Evolutionary conservation across 2,329 filamentous ascomycete species (phyloP), one percentile per base, ranked within the genome.

Genomic region (Alternaria gaisen): DNA sequence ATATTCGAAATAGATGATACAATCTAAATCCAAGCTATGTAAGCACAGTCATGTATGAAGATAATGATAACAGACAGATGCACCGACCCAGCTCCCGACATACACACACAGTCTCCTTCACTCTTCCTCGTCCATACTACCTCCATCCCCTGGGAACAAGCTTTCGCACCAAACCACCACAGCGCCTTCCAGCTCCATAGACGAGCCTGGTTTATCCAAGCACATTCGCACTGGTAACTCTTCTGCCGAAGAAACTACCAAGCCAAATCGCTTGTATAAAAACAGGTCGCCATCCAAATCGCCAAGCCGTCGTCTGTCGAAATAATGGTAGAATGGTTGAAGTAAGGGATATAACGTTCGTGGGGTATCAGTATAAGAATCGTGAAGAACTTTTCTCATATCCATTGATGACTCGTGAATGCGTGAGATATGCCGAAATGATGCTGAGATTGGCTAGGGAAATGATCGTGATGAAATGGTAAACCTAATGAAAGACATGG

Each of bases 291-390:
- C 70, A 65, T 70, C 65, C 66, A 71, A 68, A 69, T 75, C 73
- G 72, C 73, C 74, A 76, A 77, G 75, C 74, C 73, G 72, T 72
- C 72, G 69, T 74, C 67, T 72, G 70, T 73, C 64, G 63, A 74
- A 75, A 66, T 41, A 72, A 73, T 72, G 73, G 73, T 74, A 76
- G 72, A 75, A 76, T 75, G 72, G 72, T 71, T 68, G 65, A 65
- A 61, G 61, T 69, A 72, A 71, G 72, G 68, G 69, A 75, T 71
- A 75, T 70, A 77, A 77, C 70, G 72, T 74, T 77, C 69, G 74
- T 79, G 78, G 46, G 79, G 79, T 81, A 80, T 81, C 78, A 79
- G 76, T 70, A 76, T 80, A 75, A 75, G 74, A 77, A 73, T 78
- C 73, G 76, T 79, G 72, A 77, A 60, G 56, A 75, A 74, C 66